phyloP scores from a whole-genome alignment of 371 early-diverging fungal species.

The Mortierella sp. region DNA sequence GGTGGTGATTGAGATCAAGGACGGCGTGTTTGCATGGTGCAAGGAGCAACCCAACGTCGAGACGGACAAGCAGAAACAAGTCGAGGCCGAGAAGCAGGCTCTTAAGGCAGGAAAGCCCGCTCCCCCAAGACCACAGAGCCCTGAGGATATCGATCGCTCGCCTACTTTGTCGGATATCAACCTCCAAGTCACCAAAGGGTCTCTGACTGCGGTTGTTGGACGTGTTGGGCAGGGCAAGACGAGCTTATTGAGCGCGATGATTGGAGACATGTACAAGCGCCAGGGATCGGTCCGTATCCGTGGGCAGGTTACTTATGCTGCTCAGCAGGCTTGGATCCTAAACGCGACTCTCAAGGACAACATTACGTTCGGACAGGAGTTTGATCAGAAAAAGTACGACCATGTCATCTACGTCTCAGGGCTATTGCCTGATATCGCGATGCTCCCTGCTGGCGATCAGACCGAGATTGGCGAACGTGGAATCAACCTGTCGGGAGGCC shows the following conservation, averaged over 20 bases:
- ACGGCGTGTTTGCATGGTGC: conserved; percentile 46
- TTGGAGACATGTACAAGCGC: conserved; percentile 62
- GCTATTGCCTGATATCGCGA: conserved; percentile 72
- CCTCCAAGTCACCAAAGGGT: conserved; percentile 21
- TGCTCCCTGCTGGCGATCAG: conserved; percentile 74
- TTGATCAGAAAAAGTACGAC: conserved; percentile 61
- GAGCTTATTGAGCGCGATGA: conserved; percentile 56
- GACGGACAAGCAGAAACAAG: conserved; percentile 34
- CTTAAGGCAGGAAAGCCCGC: conserved; percentile 28
- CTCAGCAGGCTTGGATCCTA: conserved; percentile 70
- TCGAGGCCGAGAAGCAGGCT: conserved; percentile 13
- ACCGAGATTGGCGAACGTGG: conserved; percentile 73
- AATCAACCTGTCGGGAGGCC: conserved; percentile 70
- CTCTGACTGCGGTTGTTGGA: conserved; percentile 59
- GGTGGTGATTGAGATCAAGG: conserved; percentile 29
- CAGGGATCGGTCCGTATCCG: conserved; percentile 47
- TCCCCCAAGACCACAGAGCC: conserved; percentile 14
- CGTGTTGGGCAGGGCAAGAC: conserved; percentile 67
- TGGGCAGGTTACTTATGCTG: conserved; percentile 61
- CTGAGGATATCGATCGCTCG: conserved; percentile 18
- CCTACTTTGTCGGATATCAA: conserved; percentile 35
- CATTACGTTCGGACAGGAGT: conserved; percentile 65
- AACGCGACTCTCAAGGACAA: conserved; percentile 67
- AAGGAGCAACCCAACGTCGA: conserved; percentile 24
- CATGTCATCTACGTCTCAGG: conserved; percentile 68